phyloP scores from a whole-genome alignment of 2,329 filamentous ascomycete genomes.

The Dryadomyces sulphureus region DNA sequence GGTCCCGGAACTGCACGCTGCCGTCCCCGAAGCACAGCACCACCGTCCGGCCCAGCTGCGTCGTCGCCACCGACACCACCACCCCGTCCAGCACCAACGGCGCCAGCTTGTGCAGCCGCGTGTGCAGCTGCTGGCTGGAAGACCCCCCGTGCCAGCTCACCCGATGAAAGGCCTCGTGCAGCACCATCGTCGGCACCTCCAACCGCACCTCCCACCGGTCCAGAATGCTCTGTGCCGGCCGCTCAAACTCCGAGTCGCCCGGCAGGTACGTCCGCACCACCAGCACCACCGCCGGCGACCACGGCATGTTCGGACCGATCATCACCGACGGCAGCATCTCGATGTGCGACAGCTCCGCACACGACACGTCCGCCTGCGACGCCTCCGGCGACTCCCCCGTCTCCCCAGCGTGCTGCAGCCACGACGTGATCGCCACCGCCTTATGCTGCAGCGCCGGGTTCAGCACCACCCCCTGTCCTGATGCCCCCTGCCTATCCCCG shows the following conservation, averaged over 20 bases:
- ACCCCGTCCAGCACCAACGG: slow-evolving; percentile 57
- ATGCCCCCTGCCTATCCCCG: slow-evolving; percentile 37
- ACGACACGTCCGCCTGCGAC: slow-evolving; percentile 29
- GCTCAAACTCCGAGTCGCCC: slow-evolving; percentile 34
- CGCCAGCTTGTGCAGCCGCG: slow-evolving; percentile 45
- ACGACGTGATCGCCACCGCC: slow-evolving; percentile 42
- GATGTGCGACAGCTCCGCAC: slow-evolving; percentile 56
- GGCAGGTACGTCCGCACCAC: slow-evolving; percentile 54
- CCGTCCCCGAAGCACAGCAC: slow-evolving; percentile 68
- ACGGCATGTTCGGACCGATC: slow-evolving; percentile 41
- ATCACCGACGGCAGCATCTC: slow-evolving; percentile 55
- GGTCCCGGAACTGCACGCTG: slow-evolving; percentile 65
- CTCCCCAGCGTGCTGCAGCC: slow-evolving; percentile 31
- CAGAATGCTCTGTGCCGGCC: slow-evolving; percentile 57
- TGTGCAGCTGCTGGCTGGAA: slow-evolving; percentile 12
- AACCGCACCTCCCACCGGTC: slow-evolving; percentile 70
- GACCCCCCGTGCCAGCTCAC: too few species aligned
- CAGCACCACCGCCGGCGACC: slow-evolving; percentile 47
- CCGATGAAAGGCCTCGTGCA: slow-evolving; percentile 68
- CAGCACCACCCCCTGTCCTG: slow-evolving; percentile 22
- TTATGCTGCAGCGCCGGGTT: slow-evolving; percentile 39
- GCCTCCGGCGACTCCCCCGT: slow-evolving; percentile 15
- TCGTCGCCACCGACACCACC: slow-evolving; percentile 50
- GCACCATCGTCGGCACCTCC: slow-evolving; percentile 40
- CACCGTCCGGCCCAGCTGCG: slow-evolving; percentile 57